These are phyloP conservation scores for Aspergillus homomorphus DNA, from an alignment of 495 filamentous ascomycete genomes.

Conservation along the genomic window DNA sequence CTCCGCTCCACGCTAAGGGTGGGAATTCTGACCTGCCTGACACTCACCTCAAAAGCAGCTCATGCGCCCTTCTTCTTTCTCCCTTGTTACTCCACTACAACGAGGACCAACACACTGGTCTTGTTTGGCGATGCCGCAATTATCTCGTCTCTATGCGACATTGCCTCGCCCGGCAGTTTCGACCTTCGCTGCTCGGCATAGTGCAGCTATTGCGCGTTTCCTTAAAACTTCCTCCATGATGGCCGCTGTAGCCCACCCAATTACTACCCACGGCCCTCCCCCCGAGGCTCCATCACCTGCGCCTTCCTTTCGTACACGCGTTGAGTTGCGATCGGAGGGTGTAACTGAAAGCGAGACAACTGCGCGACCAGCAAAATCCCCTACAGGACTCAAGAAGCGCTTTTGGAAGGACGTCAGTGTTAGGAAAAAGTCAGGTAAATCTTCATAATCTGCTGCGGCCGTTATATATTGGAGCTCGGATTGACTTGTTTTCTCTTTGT, in stretches of 20 bases:
- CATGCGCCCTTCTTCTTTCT: not conserved
- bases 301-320: slow-evolving; percentile 48
- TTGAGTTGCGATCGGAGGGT: slow-evolving; percentile 53
- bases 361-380: slow-evolving; percentile 30
- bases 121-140: slow-evolving; percentile 19
- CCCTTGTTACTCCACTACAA: not conserved
- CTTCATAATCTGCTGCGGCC: slow-evolving; percentile 16
- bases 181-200: slow-evolving; percentile 11
- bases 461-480: slow-evolving; percentile 2
- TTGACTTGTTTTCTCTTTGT: not conserved
- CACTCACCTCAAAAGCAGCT: not conserved
- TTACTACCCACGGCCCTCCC: slow-evolving; percentile 80
- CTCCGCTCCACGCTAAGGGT: not conserved
- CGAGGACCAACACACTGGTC: too few species aligned
- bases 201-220: slow-evolving; percentile 26
- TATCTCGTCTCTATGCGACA: slow-evolving; percentile 24
- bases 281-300: slow-evolving; percentile 68
- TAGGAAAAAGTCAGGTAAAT: slow-evolving; percentile 49
- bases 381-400: slow-evolving; percentile 56
- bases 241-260: slow-evolving; percentile 59
- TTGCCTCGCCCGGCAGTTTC: slow-evolving; percentile 22
- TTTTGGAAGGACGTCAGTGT: slow-evolving; percentile 85
- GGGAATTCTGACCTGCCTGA: not conserved
- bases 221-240: slow-evolving; percentile 53
- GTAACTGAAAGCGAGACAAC: slow-evolving; percentile 42